These are phyloP conservation scores for Colletotrichum aenigma DNA, from an alignment of 2,329 filamentous ascomycete species.

Conservation along the genomic window DNA sequence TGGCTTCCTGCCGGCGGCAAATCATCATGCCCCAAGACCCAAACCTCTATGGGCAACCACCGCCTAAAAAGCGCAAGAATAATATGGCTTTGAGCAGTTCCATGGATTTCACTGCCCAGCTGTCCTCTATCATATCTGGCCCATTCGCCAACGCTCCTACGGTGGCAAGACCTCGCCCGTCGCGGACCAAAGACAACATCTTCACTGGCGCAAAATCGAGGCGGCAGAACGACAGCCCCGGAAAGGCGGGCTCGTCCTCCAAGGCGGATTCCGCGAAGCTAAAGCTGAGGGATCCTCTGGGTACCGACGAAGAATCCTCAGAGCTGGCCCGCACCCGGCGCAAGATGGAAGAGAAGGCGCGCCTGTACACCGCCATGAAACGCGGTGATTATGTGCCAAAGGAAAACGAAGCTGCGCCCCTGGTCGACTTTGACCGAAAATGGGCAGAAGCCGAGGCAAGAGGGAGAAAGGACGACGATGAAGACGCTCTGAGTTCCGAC, in stretches of 20 bases:
- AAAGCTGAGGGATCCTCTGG: constrained; percentile 54
- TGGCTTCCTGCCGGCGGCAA: neutral
- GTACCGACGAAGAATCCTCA: constrained; percentile 67
- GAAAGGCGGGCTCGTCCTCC: constrained; percentile 52
- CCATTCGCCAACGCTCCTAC: constrained; percentile 45
- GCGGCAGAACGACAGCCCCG: constrained; percentile 36
- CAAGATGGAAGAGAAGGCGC: constrained; percentile 89
- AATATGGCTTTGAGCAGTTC: constrained; percentile 74
- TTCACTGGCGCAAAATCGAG: constrained; percentile 56
- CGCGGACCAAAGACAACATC: constrained; percentile 68
- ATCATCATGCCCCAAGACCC: constrained; percentile 64
- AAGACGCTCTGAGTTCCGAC: constrained; percentile 61
- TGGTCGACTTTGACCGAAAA: constrained; percentile 95
- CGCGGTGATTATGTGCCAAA: constrained; percentile 79
- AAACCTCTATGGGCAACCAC: constrained; percentile 77
- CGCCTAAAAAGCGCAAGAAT: constrained; percentile 71
- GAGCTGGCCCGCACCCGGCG: constrained; percentile 74
- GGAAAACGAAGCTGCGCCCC: constrained; percentile 66
- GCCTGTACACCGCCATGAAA: constrained; percentile 88
- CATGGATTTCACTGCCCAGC: constrained; percentile 86
- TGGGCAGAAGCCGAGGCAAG: constrained; percentile 76
- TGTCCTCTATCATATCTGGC: constrained; percentile 74
- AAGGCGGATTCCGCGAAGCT: constrained; percentile 45
- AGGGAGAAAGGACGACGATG: constrained; percentile 33
- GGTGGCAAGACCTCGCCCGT: constrained; percentile 55